Evolutionary conservation across 1,139 yeast species (phyloP).

Genomic region (Pneumocystis canis): DNA sequence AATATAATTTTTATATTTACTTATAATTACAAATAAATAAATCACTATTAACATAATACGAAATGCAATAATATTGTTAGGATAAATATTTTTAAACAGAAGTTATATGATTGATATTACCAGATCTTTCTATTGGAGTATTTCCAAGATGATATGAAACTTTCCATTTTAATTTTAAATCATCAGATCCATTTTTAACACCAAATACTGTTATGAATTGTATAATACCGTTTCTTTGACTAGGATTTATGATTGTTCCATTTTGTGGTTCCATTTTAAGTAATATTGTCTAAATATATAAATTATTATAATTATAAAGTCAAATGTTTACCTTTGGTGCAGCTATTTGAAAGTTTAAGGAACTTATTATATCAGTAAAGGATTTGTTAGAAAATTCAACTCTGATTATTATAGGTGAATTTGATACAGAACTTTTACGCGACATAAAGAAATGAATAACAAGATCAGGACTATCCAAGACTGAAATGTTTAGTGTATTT

Average conservation of each 20-base stretch:
- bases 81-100: not conserved
- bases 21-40: not conserved
- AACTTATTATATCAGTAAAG: not conserved
- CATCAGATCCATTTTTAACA: not conserved
- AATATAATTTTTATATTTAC: not conserved
- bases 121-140: not conserved
- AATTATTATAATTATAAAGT: not conserved
- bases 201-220: not conserved
- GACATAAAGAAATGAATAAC: not conserved
- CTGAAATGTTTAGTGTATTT: not conserved
- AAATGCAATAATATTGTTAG: not conserved
- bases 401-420: not conserved
- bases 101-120: not conserved
- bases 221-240: not conserved
- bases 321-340: not conserved
- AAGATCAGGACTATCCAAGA: not conserved
- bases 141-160: not conserved
- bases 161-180: slow-evolving; percentile 2
- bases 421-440: not conserved
- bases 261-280: not conserved
- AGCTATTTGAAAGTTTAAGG: not conserved
- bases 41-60: not conserved
- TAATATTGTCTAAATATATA: not conserved
- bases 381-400: not conserved
- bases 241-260: not conserved